Conservation (phyloP, 371 early-diverging fungal genomes). For the Mucor irregularis region DNA sequence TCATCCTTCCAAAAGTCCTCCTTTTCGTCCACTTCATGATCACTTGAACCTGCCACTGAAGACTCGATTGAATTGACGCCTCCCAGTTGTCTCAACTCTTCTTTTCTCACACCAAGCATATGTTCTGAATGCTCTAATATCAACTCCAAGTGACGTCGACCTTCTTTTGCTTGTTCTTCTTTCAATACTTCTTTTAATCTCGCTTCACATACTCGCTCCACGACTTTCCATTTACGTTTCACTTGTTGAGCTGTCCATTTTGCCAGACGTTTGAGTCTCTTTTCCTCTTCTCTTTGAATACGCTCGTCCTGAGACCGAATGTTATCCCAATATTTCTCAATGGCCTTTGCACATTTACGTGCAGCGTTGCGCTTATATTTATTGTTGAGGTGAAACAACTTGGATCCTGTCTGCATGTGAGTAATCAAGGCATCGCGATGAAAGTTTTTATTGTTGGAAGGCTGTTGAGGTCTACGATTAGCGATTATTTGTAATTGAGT, state of each 20-base stretch:
- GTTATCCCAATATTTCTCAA: slow-evolving; percentile 59
- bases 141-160: slow-evolving; percentile 62
- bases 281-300: slow-evolving; percentile 50
- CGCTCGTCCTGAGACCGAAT: slow-evolving; percentile 55
- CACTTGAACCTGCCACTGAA: too few relatives aligned
- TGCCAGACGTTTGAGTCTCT: slow-evolving; percentile 56
- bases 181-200: slow-evolving; percentile 57
- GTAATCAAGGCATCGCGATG: slow-evolving; percentile 37
- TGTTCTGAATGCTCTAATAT: slow-evolving; percentile 76
- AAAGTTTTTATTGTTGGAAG: not conserved
- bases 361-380: slow-evolving; percentile 53
- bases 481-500: slow-evolving; percentile 33
- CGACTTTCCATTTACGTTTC: slow-evolving; percentile 66
- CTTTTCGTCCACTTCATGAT: slow-evolving; percentile 9
- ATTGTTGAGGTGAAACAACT: slow-evolving; percentile 41
- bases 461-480: slow-evolving; percentile 38
- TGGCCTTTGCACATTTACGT: slow-evolving; percentile 57
- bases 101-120: slow-evolving; percentile 70
- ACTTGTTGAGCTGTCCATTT: slow-evolving; percentile 68
- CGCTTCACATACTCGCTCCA: slow-evolving; percentile 62
- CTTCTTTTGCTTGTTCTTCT: slow-evolving; percentile 63
- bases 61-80: too few relatives aligned
- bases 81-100: slow-evolving; percentile 28
- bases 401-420: slow-evolving; percentile 40
- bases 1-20: slow-evolving; percentile 19